Evolutionary conservation across 2,329 filamentous ascomycete genomes (phyloP), one percentile per base, ranked within the genome.

Genomic region (Parafenestella ontariensis): DNA sequence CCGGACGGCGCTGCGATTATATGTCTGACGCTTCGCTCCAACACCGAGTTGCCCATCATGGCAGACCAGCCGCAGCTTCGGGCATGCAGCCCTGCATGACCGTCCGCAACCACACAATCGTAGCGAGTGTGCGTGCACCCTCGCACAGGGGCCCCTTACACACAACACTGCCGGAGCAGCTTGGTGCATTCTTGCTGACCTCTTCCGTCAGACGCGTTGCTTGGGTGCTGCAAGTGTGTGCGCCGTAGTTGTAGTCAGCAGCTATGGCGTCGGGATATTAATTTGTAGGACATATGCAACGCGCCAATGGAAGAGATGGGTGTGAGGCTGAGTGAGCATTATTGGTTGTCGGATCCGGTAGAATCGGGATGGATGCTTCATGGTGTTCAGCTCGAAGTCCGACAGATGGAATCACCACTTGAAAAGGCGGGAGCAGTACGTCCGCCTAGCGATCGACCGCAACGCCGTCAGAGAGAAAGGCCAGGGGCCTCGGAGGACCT

Each of bases 301-400:
- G 50, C 49, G 57, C 69, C 64, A 68, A 69, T 70, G 39, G 58
- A 59, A 57, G 44, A 64, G 21, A 56, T 48, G 50, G 46, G 44
- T 43, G 59, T 42, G 41, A 46, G 54, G 46, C 58, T 58, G 48
- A 56, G 58, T 46, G 56, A 43, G 42, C 4, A 55, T 45, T 33
- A 67, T 65, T 66, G 61, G 64, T 39, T 45, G 44, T 56, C 51
- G 24, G 45, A 53, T 53, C 58, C 59, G 66, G 58, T 44, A 62
- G 56, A 52, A 58, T 47, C 54, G 54, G 58, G 55, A 28, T 52
- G 37, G 39, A 46, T 55, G 37, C 57, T 18, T 34, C 44, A n/a
- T 47, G 52, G 51, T 55, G 52, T 49, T 63, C 63, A 70, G 63
- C 61, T 67, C 50, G 59, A 68, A 68, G 59, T 67, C 67, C 69